Conservation (phyloP, 2,329 filamentous ascomycete species). For the Botrytis deweyae region DNA sequence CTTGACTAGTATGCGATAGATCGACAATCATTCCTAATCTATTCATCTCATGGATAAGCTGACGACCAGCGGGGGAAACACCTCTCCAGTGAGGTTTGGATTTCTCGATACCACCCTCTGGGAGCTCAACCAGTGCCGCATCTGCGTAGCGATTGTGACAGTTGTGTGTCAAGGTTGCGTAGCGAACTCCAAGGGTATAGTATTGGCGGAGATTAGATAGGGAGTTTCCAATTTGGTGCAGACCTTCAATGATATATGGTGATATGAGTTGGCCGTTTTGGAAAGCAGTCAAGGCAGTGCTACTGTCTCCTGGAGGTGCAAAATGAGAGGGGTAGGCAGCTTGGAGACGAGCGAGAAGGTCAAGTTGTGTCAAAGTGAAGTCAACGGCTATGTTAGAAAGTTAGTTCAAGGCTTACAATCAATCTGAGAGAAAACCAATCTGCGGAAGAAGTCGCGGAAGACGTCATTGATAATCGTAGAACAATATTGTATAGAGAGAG, state of each 20-base stretch:
- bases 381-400: slow-evolving; percentile 51
- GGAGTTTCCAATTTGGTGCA: slow-evolving; percentile 92
- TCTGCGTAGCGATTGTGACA: slow-evolving; percentile 91
- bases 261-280: slow-evolving; percentile 66
- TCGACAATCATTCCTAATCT: slow-evolving; percentile 93
- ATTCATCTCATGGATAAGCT: slow-evolving; percentile 85
- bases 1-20: slow-evolving; percentile 72
- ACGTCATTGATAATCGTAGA: neutral
- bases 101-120: slow-evolving; percentile 36
- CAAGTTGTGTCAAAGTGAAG: slow-evolving; percentile 72
- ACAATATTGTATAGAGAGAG: neutral
- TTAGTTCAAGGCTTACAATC: neutral
- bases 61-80: slow-evolving; percentile 66
- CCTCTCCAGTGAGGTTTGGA: slow-evolving; percentile 65
- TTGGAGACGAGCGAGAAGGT: slow-evolving; percentile 66
- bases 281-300: slow-evolving; percentile 62
- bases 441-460: neutral
- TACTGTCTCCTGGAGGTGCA: slow-evolving; percentile 60
- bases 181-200: slow-evolving; percentile 76
- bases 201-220: slow-evolving; percentile 72
- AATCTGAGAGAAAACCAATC: no score
- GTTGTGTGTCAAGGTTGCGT: slow-evolving; percentile 88
- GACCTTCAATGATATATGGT: slow-evolving; percentile 77
- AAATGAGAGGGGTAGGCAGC: slow-evolving; percentile 66
- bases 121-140: slow-evolving; percentile 65